Evolutionary conservation across 441 rosid species (phyloP).

Genomic region (Heliophila coronopifolia): DNA sequence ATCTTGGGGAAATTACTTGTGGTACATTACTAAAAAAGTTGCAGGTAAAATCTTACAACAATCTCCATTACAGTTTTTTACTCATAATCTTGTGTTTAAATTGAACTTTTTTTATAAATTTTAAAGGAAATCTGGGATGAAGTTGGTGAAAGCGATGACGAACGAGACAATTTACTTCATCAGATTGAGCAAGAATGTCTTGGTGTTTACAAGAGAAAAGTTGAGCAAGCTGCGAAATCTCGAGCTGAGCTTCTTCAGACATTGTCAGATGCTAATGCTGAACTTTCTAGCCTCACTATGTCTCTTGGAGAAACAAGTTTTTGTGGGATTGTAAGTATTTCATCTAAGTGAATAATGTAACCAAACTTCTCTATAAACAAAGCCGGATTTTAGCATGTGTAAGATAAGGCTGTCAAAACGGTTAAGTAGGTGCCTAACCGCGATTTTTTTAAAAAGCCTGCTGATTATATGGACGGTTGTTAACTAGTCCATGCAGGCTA

Average conservation of each 20-base stretch:
- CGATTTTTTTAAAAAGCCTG: too few relatives aligned
- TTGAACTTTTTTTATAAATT: not conserved
- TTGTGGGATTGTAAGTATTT: conserved; percentile 53
- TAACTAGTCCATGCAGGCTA: too few relatives aligned
- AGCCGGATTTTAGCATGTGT: too few relatives aligned
- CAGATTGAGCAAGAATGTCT: conserved; percentile 93
- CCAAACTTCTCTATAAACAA: too few relatives aligned
- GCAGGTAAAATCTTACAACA: conserved; percentile 49
- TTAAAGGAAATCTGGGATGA: conserved; percentile 97
- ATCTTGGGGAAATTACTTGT: conserved; percentile 79
- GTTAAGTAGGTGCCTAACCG: too few relatives aligned
- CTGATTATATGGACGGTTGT: too few relatives aligned
- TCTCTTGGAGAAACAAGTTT: conserved; percentile 79
- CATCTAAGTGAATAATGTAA: too few relatives aligned
- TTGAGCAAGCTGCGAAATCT: conserved; percentile 77
- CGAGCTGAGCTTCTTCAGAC: conserved; percentile 85
- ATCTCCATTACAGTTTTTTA: not conserved
- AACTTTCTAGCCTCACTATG: conserved; percentile 65
- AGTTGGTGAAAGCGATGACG: conserved; percentile 89
- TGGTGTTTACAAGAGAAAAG: conserved; percentile 92
- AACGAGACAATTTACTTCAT: conserved; percentile 82
- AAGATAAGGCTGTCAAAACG: too few relatives aligned
- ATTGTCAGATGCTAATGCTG: conserved; percentile 79
- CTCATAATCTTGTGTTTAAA: conserved; percentile 9
- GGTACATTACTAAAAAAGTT: conserved; percentile 75